phyloP scores from a whole-genome alignment of 768 basidiomycete species.

The Tubosaeta sp. region DNA sequence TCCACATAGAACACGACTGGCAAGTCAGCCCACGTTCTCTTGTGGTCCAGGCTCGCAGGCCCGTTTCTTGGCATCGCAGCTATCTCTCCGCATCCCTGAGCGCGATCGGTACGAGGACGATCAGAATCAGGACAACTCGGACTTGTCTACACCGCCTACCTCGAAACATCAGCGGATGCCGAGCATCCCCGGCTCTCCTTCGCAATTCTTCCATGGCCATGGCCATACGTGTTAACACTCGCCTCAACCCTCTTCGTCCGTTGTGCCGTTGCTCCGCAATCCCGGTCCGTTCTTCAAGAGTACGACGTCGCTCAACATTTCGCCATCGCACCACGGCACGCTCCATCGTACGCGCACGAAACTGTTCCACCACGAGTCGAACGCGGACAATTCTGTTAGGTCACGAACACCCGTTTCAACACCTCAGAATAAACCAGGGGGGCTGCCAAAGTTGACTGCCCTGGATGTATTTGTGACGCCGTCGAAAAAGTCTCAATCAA shows the following conservation, averaged over 20 bases:
- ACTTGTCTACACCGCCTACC: conserved; percentile 29
- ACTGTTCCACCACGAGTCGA: conserved; percentile 30
- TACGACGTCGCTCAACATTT: conserved; percentile 29
- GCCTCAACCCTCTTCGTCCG: conserved; percentile 32
- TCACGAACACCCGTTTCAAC: conserved; percentile 20
- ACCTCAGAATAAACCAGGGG: conserved; percentile 13
- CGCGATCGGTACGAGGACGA: conserved; percentile 32
- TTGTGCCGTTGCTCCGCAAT: conserved; percentile 32
- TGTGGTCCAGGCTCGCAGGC: conserved; percentile 26
- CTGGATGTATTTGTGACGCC: conserved; percentile 14
- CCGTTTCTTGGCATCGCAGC: conserved; percentile 31
- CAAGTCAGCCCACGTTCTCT: conserved; percentile 26
- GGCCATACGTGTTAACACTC: conserved; percentile 28
- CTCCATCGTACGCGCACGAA: conserved; percentile 27
- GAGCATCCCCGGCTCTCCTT: conserved; percentile 29
- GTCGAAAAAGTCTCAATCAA: conserved; percentile 5
- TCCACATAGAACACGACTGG: conserved; percentile 28
- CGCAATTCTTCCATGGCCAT: conserved; percentile 26
- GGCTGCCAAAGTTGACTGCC: conserved; percentile 9
- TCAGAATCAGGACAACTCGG: conserved; percentile 27
- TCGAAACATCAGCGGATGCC: conserved; percentile 31
- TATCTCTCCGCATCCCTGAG: conserved; percentile 32
- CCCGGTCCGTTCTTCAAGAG: conserved; percentile 35
- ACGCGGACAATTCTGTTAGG: conserved; percentile 17
- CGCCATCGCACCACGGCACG: conserved; percentile 30